phyloP scores from a whole-genome alignment of 1,139 yeast species.

The Geotrichum australiense region DNA sequence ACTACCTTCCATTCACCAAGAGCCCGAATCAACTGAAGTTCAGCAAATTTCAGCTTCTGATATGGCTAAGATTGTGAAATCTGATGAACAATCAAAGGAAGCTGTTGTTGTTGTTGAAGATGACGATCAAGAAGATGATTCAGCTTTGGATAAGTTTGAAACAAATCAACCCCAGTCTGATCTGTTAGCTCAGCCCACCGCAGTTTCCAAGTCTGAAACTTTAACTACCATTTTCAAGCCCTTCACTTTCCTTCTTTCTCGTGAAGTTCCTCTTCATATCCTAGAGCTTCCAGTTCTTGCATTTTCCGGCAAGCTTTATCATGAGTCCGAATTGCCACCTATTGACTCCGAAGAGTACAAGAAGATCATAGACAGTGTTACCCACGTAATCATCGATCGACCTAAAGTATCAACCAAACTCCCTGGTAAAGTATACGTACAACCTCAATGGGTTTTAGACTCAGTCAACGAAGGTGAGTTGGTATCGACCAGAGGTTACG shows the following conservation, averaged over 20 bases:
- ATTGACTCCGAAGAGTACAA: constrained; percentile 33
- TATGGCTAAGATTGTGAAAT: constrained; percentile 27
- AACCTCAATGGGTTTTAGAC: constrained; percentile 98
- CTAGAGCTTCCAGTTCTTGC: constrained; percentile 82
- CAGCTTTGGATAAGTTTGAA: constrained; percentile 64
- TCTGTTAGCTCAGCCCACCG: constrained; percentile 67
- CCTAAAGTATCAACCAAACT: constrained; percentile 72
- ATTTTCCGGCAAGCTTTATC: constrained; percentile 78
- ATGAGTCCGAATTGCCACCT: constrained; percentile 86
- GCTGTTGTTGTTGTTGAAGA: constrained; percentile 37
- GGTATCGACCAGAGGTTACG: constrained; percentile 69
- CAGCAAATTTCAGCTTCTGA: constrained; percentile 27
- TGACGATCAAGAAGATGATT: constrained; percentile 39
- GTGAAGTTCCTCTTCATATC: constrained; percentile 92
- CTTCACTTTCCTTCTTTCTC: constrained; percentile 79
- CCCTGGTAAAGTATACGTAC: constrained; percentile 87
- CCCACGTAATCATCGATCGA: constrained; percentile 93
- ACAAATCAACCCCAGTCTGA: constrained; percentile 66
- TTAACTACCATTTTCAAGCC: constrained; percentile 60
- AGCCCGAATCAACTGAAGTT: constrained; percentile 25
- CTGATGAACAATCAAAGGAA: constrained; percentile 43
- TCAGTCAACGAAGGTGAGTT: constrained; percentile 72
- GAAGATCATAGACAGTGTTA: constrained; percentile 39
- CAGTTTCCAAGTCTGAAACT: constrained; percentile 46
- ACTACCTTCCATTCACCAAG: constrained; percentile 33